Evolutionary conservation across 768 basidiomycete genomes (phyloP), one percentile per base, ranked within the genome.

Genomic region (Amylocystis lapponica): DNA sequence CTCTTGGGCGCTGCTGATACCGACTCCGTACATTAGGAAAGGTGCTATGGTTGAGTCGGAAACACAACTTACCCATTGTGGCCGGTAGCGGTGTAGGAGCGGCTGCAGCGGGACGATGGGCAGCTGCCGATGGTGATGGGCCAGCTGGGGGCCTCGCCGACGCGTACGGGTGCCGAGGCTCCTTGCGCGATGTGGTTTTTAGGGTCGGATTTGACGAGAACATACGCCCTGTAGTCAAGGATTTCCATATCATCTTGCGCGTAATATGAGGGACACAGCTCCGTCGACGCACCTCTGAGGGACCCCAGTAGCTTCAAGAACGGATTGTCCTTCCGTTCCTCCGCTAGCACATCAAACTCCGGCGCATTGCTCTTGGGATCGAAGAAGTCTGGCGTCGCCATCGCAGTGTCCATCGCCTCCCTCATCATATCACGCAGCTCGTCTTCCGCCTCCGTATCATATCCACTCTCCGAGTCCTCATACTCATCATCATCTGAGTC

Each of bases 251-350:
- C 3, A 38, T 23, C 21, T n/a, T n/a, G 8, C 29, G 29, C 29
- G 29, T 16, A 9, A 14, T 12, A 19, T 33, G 35, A 25, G n/a
- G n/a, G n/a, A n/a, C n/a, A n/a, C n/a, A n/a, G 4, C 3, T 25
- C 23, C 31, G 16, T 13, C 2, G 29, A 48, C 63, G 27, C 42
- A 81, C 87, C 88, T 76, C 81, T 72, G 45, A 91, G 59, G 12
- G 83, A 81, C 27, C 81, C 81, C 49, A 92, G 66, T 27, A 89
- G 61, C 57, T 81, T 88, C 53, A 90, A 59, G 60, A 92, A 89
- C 0, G 86, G 84, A 55, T 91, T 92, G 16, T 71, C 76, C 55
- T 81, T 81, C 40, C 72, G 67, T 40, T 76, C 72, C 19, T 79
- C 76, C 12, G 63, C 60, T 5, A 69, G 50, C 11, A 68, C 59